These are phyloP conservation scores for Nothophytophthora sp. DNA, from an alignment of 352 stramenopile species.

Conservation along the genomic window DNA sequence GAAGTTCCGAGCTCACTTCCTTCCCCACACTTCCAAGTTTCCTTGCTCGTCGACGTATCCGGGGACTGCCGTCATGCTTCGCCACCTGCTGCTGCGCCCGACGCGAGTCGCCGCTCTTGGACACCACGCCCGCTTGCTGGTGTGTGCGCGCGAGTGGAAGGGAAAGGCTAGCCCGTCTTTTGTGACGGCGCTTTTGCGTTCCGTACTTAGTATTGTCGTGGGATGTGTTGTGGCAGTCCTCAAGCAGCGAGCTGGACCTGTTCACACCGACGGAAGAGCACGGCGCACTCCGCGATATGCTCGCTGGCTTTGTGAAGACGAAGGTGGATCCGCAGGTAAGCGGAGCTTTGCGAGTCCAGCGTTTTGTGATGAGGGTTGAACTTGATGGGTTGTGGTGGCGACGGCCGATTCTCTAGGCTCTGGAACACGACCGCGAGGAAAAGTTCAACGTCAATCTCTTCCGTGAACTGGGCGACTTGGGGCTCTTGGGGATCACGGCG, in stretches of 20 bases:
- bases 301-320: constrained; percentile 92
- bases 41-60: background rate
- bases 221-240: constrained; percentile 14
- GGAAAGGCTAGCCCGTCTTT: background rate
- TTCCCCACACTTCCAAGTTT: background rate
- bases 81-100: constrained; percentile 26
- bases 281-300: constrained; percentile 91
- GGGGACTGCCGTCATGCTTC: constrained; percentile 23
- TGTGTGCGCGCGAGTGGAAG: constrained; percentile 9
- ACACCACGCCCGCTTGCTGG: constrained; percentile 16
- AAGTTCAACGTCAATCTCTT: constrained; percentile 98
- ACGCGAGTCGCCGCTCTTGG: constrained; percentile 8
- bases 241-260: constrained; percentile 52
- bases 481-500: constrained; percentile 96
- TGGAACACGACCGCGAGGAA: constrained; percentile 96
- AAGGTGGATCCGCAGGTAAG: constrained; percentile 97
- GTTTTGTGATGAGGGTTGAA: background rate
- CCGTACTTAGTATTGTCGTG: too few relatives aligned
- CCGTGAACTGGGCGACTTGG: constrained; percentile 93
- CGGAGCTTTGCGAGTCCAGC: background rate
- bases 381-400: too few relatives aligned
- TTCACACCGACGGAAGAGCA: constrained; percentile 92
- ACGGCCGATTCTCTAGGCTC: too few relatives aligned
- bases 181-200: constrained; percentile 4
- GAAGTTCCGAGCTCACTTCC: constrained; percentile 25